These are phyloP conservation scores for Dovyalis caffra DNA, from an alignment of 345 rosid genomes.

Conservation along the genomic window DNA sequence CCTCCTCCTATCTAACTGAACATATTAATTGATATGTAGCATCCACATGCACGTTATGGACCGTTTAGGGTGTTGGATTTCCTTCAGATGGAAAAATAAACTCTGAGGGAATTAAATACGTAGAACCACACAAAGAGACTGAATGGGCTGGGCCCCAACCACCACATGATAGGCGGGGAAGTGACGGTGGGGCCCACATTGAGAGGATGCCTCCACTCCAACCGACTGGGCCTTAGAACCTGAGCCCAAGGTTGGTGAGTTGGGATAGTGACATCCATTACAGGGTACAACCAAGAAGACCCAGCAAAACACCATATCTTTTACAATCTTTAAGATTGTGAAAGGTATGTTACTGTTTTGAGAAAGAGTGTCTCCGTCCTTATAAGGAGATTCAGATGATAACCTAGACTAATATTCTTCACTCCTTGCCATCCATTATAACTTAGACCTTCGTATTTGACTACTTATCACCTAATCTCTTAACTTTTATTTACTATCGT, in stretches of 20 bases:
- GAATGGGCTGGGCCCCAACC: constrained; percentile 14
- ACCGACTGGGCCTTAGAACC: constrained; percentile 30
- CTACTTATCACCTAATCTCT: too few relatives aligned
- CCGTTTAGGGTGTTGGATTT: not conserved
- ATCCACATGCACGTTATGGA: too few relatives aligned
- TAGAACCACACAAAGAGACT: too few relatives aligned
- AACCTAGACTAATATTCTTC: too few relatives aligned
- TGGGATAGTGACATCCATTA: constrained; percentile 29
- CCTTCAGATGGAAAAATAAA: constrained; percentile 4
- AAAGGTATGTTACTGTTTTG: constrained; percentile 5
- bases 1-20: too few relatives aligned
- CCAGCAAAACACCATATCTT: constrained; percentile 19
- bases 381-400: too few relatives aligned
- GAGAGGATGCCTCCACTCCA: constrained; percentile 28
- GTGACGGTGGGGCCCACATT: constrained; percentile 1
- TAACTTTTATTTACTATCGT: too few relatives aligned
- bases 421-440: too few relatives aligned
- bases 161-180: constrained; percentile 13
- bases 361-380: too few relatives aligned
- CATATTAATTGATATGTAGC: too few relatives aligned
- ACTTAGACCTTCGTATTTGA: too few relatives aligned
- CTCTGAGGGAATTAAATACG: too few relatives aligned
- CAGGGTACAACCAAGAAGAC: not conserved
- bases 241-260: constrained; percentile 27
- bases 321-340: constrained; percentile 14